Conservation (phyloP, 1,139 yeast genomes). For the Blastobotrys capitulatus region DNA sequence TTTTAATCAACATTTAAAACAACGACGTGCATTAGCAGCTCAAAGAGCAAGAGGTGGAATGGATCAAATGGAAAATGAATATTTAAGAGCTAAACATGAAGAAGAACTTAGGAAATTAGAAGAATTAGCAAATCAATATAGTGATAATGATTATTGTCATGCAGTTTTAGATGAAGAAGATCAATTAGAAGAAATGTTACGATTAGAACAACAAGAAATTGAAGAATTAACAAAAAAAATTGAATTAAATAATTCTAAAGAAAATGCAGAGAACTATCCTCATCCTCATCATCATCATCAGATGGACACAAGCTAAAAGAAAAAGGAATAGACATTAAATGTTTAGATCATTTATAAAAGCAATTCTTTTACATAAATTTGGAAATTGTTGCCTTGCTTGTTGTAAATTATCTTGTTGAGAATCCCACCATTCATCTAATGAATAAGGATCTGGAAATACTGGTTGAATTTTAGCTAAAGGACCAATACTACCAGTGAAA, state of each 20-base stretch:
- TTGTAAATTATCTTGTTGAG: slow-evolving; percentile 1
- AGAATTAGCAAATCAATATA: slow-evolving; percentile 2
- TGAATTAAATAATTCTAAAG: background rate
- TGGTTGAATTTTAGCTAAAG: slow-evolving; percentile 1
- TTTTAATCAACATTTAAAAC: slow-evolving; percentile 13
- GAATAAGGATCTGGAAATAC: slow-evolving; percentile 1
- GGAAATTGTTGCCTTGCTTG: slow-evolving; percentile 3
- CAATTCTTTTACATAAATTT: background rate
- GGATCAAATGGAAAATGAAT: slow-evolving; percentile 16
- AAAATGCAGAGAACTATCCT: background rate
- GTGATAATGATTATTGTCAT: slow-evolving; percentile 13
- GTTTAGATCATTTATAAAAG: background rate
- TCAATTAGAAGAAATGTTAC: slow-evolving; percentile 17
- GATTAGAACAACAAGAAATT: slow-evolving; percentile 19
- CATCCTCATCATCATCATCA: too few species aligned
- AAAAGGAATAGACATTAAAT: background rate
- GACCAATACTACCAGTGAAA: slow-evolving; percentile 7
- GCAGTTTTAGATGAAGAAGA: slow-evolving; percentile 16
- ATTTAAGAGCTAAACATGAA: slow-evolving; percentile 17
- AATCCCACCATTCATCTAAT: slow-evolving; percentile 11
- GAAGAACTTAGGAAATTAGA: slow-evolving; percentile 18
- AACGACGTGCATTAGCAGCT: slow-evolving; percentile 15
- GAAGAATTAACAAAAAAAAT: slow-evolving; percentile 8
- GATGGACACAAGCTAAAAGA: too few species aligned
- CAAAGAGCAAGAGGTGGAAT: slow-evolving; percentile 20